These are phyloP conservation scores for Mucor lusitanicus DNA, from an alignment of 371 early-diverging fungal species.

Conservation along the genomic window DNA sequence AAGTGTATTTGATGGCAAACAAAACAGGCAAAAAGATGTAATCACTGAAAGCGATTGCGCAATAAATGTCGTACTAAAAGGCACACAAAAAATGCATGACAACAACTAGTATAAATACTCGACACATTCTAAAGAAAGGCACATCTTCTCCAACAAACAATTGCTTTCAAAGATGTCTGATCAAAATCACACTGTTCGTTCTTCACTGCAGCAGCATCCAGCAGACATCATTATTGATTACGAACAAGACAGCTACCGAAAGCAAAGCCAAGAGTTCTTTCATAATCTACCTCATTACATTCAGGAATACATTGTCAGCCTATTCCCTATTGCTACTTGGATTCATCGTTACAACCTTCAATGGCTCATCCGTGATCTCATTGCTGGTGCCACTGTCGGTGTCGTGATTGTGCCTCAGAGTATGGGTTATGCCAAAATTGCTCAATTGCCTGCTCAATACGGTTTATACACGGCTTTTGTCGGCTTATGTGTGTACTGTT, in stretches of 20 bases:
- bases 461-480: slow-evolving; percentile 83
- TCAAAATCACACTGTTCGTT: not conserved
- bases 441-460: slow-evolving; percentile 78
- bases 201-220: not conserved
- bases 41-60: slow-evolving; percentile 39
- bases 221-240: slow-evolving; percentile 44
- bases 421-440: slow-evolving; percentile 87
- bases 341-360: slow-evolving; percentile 69
- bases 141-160: not conserved
- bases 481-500: slow-evolving; percentile 76
- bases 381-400: slow-evolving; percentile 91
- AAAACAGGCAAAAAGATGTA: slow-evolving; percentile 24
- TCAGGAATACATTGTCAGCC: slow-evolving; percentile 31
- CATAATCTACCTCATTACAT: slow-evolving; percentile 30
- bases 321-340: slow-evolving; percentile 76
- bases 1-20: not conserved
- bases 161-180: not conserved
- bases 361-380: slow-evolving; percentile 85
- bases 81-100: not conserved
- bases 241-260: slow-evolving; percentile 22
- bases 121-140: not conserved
- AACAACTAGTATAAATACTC: slow-evolving; percentile 10
- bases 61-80: slow-evolving; percentile 18
- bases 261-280: slow-evolving; percentile 26
- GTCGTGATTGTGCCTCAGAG: slow-evolving; percentile 86